A percentile compares a stretch with the other conserved stretches of the same genome.
Conservation (phyloP, 768 basidiomycete species). For the Psilocybe cubensis region DNA sequence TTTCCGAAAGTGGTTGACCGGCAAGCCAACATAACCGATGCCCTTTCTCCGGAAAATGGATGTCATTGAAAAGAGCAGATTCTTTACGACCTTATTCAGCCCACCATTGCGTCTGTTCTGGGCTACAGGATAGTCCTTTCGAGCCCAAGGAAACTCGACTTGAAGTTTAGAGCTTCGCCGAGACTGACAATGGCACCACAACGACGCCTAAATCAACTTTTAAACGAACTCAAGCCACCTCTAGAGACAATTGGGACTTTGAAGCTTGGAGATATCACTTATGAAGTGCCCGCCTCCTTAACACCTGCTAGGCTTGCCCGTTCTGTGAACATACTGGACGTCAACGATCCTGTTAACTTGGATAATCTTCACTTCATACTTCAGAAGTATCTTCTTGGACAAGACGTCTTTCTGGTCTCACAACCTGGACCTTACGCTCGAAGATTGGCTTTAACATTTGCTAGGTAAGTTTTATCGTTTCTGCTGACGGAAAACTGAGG, state of each 20-base stretch:
- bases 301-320: conserved; percentile 53
- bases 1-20: conserved; percentile 1
- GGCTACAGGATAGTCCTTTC: conserved; percentile 3
- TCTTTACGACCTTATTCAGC: not conserved
- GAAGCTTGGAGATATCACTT: conserved; percentile 58
- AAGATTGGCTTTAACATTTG: conserved; percentile 64
- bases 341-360: conserved; percentile 52
- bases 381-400: conserved; percentile 69
- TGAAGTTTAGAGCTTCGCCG: not conserved
- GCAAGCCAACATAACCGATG: conserved; percentile 17
- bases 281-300: conserved; percentile 52
- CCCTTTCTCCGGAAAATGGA: conserved; percentile 20
- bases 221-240: conserved; percentile 45
- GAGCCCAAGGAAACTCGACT: not conserved
- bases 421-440: conserved; percentile 73
- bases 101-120: conserved; percentile 13
- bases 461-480: conserved; percentile 40
- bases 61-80: conserved; percentile 6
- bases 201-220: conserved; percentile 52
- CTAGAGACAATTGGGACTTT: conserved; percentile 53
- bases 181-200: conserved; percentile 39
- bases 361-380: conserved; percentile 68
- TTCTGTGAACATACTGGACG: conserved; percentile 48
- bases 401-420: conserved; percentile 67
- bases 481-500: not conserved